Base-by-base conservation (phyloP, 768 basidiomycete genomes). In the Lactarius evosmus region DNA sequence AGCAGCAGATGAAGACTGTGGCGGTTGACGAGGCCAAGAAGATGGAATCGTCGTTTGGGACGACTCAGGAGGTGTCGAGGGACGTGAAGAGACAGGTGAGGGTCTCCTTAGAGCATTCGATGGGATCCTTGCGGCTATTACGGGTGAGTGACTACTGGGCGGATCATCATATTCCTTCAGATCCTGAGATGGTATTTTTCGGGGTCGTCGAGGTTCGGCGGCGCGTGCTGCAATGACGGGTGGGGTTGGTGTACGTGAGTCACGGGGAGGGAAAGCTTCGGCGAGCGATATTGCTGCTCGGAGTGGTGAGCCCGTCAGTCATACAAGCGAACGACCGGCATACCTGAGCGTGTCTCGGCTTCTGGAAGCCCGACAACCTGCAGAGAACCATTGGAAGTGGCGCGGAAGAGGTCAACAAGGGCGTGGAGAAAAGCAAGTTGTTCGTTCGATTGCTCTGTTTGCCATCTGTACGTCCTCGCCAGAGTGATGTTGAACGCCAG, bases 401-500 rank as follows among this genome's bases (percentile, higher is more conserved):
- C 34, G 33, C 72, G 82, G 72, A 87, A 89, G 36, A 88, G 77
- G 50, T 85, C 81, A 63, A 94, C 75, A 44, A 89, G 69, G 1
- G 87, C 79, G 44, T 81, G 79, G 55, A 97, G 72, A 73, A 98
- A 98, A 14, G 75, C 75, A 14, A 77, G 69, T 73, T 96, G 95
- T 69, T 98, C 94, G 29, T 72, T 72, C 34, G 80, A 73, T 60
- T 81, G 83, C 70, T 96, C 95, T 0, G 93, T 91, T 72, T 88
- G 83, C 95, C 95, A 98, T 73, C 78, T 82, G 76, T 98, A 98
- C 29, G 92, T 87, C 73, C 92, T 83, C n/a, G 89, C 86, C 58
- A 98, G 82, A 1, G 91, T 93, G 65, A 98, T 80, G 70, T 88
- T 90, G 75, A 96, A 90, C 22, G 80, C 76, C 27, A 78, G 70